Percentiles rank a stretch among this genome's conserved stretches.
Conservation (phyloP, 768 basidiomycete genomes). For the Hygrocybe punicea region DNA sequence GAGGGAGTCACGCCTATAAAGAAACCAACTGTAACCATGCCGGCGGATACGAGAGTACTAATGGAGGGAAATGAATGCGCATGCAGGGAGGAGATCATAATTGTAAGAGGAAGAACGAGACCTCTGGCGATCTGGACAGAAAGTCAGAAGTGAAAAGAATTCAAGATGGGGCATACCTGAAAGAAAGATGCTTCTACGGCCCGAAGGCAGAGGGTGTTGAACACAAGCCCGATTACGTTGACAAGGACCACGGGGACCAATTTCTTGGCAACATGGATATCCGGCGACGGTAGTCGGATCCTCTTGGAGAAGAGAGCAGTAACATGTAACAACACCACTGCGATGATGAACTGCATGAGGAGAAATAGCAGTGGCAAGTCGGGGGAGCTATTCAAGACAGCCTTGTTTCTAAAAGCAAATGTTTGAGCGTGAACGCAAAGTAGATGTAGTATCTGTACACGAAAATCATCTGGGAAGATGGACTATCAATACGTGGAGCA, state of each 20-base stretch:
- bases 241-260: constrained; percentile 61
- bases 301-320: constrained; percentile 46
- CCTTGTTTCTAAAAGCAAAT: constrained; percentile 58
- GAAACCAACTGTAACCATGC: constrained; percentile 70
- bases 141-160: neutral
- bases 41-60: constrained; percentile 57
- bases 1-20: constrained; percentile 69
- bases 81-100: constrained; percentile 62
- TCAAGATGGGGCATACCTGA: constrained; percentile 57
- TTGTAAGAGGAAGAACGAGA: constrained; percentile 78
- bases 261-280: constrained; percentile 52
- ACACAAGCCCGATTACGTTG: constrained; percentile 71
- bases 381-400: constrained; percentile 63
- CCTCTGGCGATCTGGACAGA: constrained; percentile 70
- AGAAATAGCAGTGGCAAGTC: constrained; percentile 68
- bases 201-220: constrained; percentile 75
- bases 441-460: constrained; percentile 33
- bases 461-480: constrained; percentile 45
- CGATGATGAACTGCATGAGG: constrained; percentile 62
- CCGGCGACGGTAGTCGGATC: constrained; percentile 57
- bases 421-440: neutral
- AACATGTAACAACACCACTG: constrained; percentile 59
- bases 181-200: constrained; percentile 81
- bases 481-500: neutral
- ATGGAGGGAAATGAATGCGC: constrained; percentile 52